Base-by-base conservation (phyloP, 2,329 filamentous ascomycete genomes). In the Monilinia polystroma region DNA sequence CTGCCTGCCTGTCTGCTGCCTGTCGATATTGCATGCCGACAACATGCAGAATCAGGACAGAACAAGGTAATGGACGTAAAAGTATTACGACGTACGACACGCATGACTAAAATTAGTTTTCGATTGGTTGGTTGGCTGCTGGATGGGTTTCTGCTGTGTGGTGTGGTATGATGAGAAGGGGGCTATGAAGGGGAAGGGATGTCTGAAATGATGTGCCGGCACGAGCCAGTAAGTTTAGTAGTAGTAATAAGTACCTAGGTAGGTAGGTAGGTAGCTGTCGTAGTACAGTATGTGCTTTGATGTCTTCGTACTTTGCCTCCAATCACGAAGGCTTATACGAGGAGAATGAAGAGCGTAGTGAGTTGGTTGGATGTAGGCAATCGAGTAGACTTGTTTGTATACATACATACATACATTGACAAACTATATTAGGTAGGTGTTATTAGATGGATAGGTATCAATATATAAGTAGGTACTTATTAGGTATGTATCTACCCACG, bases 31-130 rank as follows among this genome's bases (percentile, higher is more conserved):
- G 45, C 58, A 29, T 38, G 45, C 58, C 51, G 38, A 38, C 10
- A 47, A 45, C 45, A 62, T 62, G 58, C 58, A 62, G 58, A 38
- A 62, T 60, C 43, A 18, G 23, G 45, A 18, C 18, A 11, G 58
- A 51, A 49, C 57, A 58, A 58, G 55, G 38, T 10, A 12, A n/a
- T 45, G 4, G 35, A 51, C 12, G 45, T 12, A 26, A 7, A 4
- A 35, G 49, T 12, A 23, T 11, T 52, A 29, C 23, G 23, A 29
- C 49, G 45, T n/a, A 29, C 45, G 29, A 38, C n/a, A 51, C n/a
- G 32, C 14, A 8, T 6, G 7, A 7, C 57, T 35, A 49, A 35
- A 60, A 60, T 35, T 60, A 60, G 57, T 10, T 18, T 26, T 14
- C 3, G 2, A n/a, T 62, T 47, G 8, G 45, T 1, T 47, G 12